Base-by-base conservation (phyloP, 78 protist species). In the Pelomyxa schiedti region DNA sequence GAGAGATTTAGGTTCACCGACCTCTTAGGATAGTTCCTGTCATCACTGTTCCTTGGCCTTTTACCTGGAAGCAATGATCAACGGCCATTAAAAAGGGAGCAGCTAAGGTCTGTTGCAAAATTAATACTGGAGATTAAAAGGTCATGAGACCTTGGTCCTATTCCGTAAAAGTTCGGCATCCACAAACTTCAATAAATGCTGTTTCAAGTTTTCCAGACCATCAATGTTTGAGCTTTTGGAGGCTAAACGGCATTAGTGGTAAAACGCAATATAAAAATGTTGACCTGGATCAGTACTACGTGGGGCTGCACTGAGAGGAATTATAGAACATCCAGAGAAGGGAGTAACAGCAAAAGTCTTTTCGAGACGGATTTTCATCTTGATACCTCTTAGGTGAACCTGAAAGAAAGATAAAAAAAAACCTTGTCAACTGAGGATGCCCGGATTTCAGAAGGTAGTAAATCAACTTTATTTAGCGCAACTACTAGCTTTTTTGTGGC, bases 1-100 rank as follows among this genome's bases (percentile, higher is more conserved):
- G n/a, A n/a, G n/a, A n/a, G n/a, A n/a, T n/a, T n/a, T n/a, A n/a
- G n/a, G n/a, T n/a, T n/a, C n/a, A n/a, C n/a, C n/a, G n/a, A n/a
- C 98, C 98, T 24, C 47, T 8, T 30, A 93, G 47, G 0, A 94
- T 84, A 0, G 97, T 95, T 42, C 97, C 97, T 0, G 99, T 96
- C 79, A 94, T 4, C 8, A 96, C 91, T 0, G 98, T 91, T 7
- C 99, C 99, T 43, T 84, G 84, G 22, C 99, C 98, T 39, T 93
- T 87, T 70, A 96, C 91, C 35, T 75, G 84, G 72, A 95, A 96
- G 87, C 99, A 96, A 76, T 96, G 99, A 76, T 96, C 99, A 77
- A 96, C 86, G 37, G 93, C 89, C 42, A 93, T 85, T 39, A 87
- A 58, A 1, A 96, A 83, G 5, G 88, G 79, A 3, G n/a, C n/a